phyloP scores from a whole-genome alignment of 1,139 yeast genomes.

The Geotrichum reessii region DNA sequence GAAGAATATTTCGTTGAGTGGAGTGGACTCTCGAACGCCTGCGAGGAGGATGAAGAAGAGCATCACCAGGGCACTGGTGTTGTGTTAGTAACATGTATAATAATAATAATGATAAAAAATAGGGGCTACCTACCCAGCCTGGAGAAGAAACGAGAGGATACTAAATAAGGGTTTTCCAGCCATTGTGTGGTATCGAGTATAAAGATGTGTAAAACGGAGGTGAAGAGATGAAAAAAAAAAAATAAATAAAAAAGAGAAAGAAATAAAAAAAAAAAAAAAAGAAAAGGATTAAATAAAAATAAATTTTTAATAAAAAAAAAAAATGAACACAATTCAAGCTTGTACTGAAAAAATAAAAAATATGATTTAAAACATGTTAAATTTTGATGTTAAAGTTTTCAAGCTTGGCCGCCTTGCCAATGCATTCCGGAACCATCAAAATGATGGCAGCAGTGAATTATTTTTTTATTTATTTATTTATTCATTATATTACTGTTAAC shows the following conservation, averaged over 20 bases:
- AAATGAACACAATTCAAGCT: too few relatives aligned
- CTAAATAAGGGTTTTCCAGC: constrained; percentile 13
- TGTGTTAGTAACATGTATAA: background rate
- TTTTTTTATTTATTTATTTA: too few relatives aligned
- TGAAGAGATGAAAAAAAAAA: background rate
- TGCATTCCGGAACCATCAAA: too few relatives aligned
- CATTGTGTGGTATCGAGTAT: constrained; percentile 1
- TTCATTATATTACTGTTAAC: too few relatives aligned
- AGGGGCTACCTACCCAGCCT: constrained; percentile 13
- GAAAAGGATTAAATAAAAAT: background rate
- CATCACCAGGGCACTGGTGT: constrained; percentile 45
- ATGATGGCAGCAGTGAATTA: too few relatives aligned
- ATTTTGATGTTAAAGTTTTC: too few relatives aligned
- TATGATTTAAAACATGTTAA: too few relatives aligned
- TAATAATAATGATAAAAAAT: background rate
- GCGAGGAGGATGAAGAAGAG: constrained; percentile 58
- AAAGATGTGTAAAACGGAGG: background rate
- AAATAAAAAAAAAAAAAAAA: background rate
- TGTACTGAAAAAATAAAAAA: too few relatives aligned
- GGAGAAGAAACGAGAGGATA: constrained; percentile 8
- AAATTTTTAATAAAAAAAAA: constrained; percentile 1
- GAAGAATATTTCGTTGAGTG: constrained; percentile 60
- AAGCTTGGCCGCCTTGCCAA: too few relatives aligned
- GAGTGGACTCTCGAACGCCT: constrained; percentile 49
- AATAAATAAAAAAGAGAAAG: background rate